Evolutionary conservation across 2,329 filamentous ascomycete species (phyloP), one percentile per base, ranked within the genome.

Genomic region (Fusarium phyllophilum): DNA sequence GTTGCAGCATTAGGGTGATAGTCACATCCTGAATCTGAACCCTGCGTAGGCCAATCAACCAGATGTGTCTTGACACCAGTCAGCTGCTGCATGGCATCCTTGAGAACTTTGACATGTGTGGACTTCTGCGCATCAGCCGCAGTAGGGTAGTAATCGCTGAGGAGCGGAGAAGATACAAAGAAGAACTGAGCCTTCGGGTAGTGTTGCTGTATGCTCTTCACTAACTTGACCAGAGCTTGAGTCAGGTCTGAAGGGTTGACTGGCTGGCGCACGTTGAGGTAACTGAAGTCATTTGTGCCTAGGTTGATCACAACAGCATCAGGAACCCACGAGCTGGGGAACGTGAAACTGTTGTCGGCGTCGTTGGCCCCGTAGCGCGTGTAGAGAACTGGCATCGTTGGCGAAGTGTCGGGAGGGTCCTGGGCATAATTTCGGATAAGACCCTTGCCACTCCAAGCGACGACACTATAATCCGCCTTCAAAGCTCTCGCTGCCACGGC

Each of bases 371-470:
- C 84, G 55, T 83, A 85, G 26, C 82, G 82, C 1, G 83, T 85
- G 74, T 82, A 85, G 3, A 84, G 77, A 24, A 81, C 75, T 0
- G 84, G 83, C 80, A 85, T 83, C 8, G 82, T 69, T 11, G 83
- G 81, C 14, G 72, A 72, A 6, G 75, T 75, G 44, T 83, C 81
- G 6, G 77, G 69, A 26, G 74, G 59, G 17, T 78, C 75, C 1
- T 77, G 72, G 15, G 75, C 70, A 68, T 82, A 84, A 75, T 86
- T 86, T 24, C 84, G 81, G 2, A 78, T 80, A 6, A 86, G 61
- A 6, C 84, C 84, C 72, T 84, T 85, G 48, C 84, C 84, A 61
- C 82, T 84, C 84, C 84, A 85, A 4, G 84, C 84, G 11, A 86
- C 78, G 46, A 85, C 79, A 57, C 79, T 80, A 68, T 85, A 85